Conservation (phyloP, 2,329 filamentous ascomycete genomes). For the Aspergillus viridinutans region DNA sequence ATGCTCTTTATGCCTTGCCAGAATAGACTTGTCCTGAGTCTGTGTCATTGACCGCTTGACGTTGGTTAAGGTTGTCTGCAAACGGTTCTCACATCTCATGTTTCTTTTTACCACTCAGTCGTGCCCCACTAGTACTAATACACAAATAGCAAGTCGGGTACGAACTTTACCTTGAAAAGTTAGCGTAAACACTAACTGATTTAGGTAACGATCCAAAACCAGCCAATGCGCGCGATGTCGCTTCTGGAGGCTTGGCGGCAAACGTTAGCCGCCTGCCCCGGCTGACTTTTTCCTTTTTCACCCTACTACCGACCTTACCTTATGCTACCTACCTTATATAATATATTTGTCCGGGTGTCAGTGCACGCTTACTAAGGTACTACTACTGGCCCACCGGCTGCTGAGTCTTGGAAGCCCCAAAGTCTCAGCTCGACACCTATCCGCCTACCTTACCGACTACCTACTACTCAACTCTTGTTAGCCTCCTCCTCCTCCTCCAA, state of each 20-base stretch:
- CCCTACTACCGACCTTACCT: no score
- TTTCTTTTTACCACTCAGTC: not conserved
- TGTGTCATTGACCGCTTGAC: no score
- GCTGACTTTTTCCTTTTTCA: not conserved
- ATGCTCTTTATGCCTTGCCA: no score
- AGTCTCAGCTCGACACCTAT: not conserved
- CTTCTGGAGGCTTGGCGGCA: not conserved
- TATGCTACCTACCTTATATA: no score
- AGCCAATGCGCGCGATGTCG: not conserved
- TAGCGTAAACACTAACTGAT: not conserved
- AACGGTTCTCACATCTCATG: not conserved
- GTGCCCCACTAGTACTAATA: not conserved
- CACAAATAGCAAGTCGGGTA: not conserved
- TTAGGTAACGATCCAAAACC: not conserved
- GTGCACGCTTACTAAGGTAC: not conserved
- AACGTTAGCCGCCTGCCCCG: not conserved
- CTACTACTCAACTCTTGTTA: not conserved
- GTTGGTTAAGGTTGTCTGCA: not conserved
- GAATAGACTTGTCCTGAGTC: no score
- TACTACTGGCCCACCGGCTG: not conserved
- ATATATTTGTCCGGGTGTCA: no score
- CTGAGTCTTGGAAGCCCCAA: not conserved
- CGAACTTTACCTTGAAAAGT: not conserved
- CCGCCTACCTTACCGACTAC: not conserved
- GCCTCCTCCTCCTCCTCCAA: no score